Evolutionary conservation across 1,284 basidiomycete species (phyloP).

Genomic region (Apiotrichum gracile): DNA sequence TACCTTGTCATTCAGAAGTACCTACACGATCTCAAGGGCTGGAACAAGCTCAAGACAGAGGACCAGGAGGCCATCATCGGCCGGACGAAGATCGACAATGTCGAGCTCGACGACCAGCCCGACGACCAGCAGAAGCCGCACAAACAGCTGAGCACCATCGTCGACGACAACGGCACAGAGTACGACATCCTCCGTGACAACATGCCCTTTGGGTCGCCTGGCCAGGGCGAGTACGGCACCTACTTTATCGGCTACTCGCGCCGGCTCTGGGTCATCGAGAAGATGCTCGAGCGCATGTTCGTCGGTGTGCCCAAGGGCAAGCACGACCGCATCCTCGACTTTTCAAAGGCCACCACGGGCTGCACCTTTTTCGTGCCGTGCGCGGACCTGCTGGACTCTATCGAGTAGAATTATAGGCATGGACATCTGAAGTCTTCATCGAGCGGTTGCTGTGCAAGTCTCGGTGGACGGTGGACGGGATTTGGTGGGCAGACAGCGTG

Average conservation of each 20-base stretch:
- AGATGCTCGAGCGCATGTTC: slow-evolving; percentile 19
- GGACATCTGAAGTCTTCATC: no score
- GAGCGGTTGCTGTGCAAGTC: no score
- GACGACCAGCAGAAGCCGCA: slow-evolving; percentile 13
- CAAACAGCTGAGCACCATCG: slow-evolving; percentile 14
- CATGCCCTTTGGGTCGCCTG: slow-evolving; percentile 17
- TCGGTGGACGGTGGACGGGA: no score
- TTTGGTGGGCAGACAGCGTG: no score
- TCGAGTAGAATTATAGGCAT: background rate
- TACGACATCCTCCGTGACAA: slow-evolving; percentile 20
- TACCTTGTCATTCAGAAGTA: slow-evolving; percentile 18
- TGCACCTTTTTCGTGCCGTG: slow-evolving; percentile 12
- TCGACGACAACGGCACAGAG: slow-evolving; percentile 5
- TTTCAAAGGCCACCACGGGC: slow-evolving; percentile 9
- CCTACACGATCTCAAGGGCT: slow-evolving; percentile 13
- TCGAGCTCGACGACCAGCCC: slow-evolving; percentile 10
- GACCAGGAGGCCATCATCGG: slow-evolving; percentile 13
- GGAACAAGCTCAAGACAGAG: slow-evolving; percentile 10
- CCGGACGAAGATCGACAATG: slow-evolving; percentile 17
- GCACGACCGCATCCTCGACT: slow-evolving; percentile 17
- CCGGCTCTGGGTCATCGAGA: slow-evolving; percentile 16
- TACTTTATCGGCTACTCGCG: slow-evolving; percentile 16
- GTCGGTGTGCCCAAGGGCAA: slow-evolving; percentile 14
- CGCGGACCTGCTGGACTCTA: background rate
- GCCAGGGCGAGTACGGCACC: slow-evolving; percentile 13